A percentile compares a stretch with the other conserved stretches of the same genome.
Conservation (phyloP, 2,329 filamentous ascomycete genomes). For the Orbilia oligospora region DNA sequence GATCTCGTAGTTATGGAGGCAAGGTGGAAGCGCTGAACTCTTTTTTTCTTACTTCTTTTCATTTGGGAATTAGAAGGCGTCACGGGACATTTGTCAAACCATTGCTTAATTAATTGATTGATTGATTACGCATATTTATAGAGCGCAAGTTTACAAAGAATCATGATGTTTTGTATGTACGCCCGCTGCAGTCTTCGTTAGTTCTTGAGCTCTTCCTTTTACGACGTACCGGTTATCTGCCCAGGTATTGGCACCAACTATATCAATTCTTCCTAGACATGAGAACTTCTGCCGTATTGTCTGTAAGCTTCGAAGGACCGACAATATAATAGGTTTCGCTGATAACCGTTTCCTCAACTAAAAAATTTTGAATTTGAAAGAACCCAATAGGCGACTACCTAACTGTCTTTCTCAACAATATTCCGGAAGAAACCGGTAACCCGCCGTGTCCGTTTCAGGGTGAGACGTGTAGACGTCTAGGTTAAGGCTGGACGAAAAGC, state of each 20-base stretch:
- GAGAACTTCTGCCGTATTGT: too few species aligned
- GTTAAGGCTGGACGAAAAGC: background rate
- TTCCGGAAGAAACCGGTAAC: constrained; percentile 6
- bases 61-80: background rate
- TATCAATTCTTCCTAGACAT: too few species aligned
- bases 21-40: background rate
- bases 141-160: background rate
- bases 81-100: background rate
- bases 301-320: too few species aligned
- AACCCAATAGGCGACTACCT: background rate
- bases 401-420: background rate
- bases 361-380: too few species aligned
- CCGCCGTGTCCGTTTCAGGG: background rate
- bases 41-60: background rate
- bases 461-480: background rate
- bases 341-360: too few species aligned
- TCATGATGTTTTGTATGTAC: background rate
- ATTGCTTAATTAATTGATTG: background rate
- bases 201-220: too few species aligned
- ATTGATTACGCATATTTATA: background rate
- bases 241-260: background rate
- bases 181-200: too few species aligned
- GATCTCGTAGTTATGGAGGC: background rate
- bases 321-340: too few species aligned
- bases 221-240: too few species aligned